Base-by-base conservation (phyloP, 2,329 filamentous ascomycete species). In the Cytospora mali region DNA sequence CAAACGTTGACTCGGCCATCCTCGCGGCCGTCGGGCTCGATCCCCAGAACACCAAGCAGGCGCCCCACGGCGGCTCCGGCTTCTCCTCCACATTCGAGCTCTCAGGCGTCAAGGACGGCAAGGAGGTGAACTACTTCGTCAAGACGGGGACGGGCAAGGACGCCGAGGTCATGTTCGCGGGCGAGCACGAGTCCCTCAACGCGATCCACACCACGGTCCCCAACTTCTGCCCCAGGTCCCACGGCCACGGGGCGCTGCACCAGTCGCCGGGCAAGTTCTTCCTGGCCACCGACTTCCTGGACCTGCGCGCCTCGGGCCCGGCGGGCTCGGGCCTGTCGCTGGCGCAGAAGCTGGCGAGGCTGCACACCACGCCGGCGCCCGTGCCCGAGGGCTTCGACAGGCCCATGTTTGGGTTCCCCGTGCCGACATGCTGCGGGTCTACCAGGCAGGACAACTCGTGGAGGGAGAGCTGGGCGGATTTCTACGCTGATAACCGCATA, bases 171-270 rank as follows among this genome's bases (percentile, higher is more conserved):
- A 93, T 93, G 90, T 93, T 93, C 71, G 77, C 79, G 75, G 91
- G 93, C 64, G 94, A 97, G 75, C 89, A 92, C 72, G 84, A 85
- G 55, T 96, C 92, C 3, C 85, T 97, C 60, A 93, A 93, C 71
- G 91, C 92, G 59, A 91, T 98, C 68, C 84, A 92, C 72, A 71
- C 79, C 52, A 80, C 81, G 16, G 89, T 95, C 0, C 90, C 92
- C 1, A 83, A 83, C 33, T 84, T 97, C 58, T 94, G 91, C 71
- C 93, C 93, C 0, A 81, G 81, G 53, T 89, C 91, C 0, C 82
- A 92, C 72, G 91, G 90, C 35, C 86, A 91, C 72, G 93, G 93
- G 1, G 71, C 80, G 2, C 79, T 84, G 29, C 79, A 75, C 1
- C 80, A 79, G 2, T 85, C 84, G 58, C 78, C 87, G 0, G 73